Percentiles rank a stretch among this genome's conserved stretches.
Conservation (phyloP, 306 rosid species). For the Lablab purpureus region DNA sequence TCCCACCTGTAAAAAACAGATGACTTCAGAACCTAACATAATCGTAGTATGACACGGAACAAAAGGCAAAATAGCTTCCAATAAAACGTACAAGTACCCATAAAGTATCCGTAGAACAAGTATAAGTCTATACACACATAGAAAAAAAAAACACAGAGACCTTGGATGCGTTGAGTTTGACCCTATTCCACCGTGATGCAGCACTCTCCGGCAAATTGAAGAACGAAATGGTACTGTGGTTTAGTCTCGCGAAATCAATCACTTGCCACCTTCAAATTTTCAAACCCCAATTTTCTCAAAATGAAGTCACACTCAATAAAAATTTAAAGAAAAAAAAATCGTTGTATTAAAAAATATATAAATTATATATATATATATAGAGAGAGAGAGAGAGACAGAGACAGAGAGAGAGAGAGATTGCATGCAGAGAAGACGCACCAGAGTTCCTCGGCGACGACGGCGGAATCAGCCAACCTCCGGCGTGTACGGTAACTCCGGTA, state of each 20-base stretch:
- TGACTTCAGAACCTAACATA: slow-evolving; percentile 42
- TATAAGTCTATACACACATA: neutral
- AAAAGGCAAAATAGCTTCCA: slow-evolving; percentile 2
- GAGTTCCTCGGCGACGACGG: slow-evolving; percentile 89
- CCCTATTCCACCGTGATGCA: slow-evolving; percentile 74
- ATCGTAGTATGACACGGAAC: neutral
- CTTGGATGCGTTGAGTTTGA: slow-evolving; percentile 82
- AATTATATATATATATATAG: too few species aligned
- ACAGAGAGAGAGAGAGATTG: neutral
- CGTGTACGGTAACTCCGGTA: slow-evolving; percentile 92
- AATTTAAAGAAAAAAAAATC: neutral
- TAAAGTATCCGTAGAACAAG: slow-evolving; percentile 15
- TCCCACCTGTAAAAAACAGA: slow-evolving; percentile 73
- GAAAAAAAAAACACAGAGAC: slow-evolving; percentile 28
- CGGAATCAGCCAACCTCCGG: slow-evolving; percentile 91
- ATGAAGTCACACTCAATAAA: neutral
- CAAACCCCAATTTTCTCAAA: slow-evolving; percentile 15
- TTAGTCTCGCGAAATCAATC: slow-evolving; percentile 70
- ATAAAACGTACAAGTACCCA: neutral
- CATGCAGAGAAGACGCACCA: slow-evolving; percentile 60
- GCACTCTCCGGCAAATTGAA: slow-evolving; percentile 78
- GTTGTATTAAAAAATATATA: neutral
- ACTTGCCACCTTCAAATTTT: slow-evolving; percentile 80
- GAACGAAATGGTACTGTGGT: slow-evolving; percentile 85
- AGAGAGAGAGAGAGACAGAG: too few species aligned